These are phyloP conservation scores for Mollisia scopiformis DNA, from an alignment of 2,329 filamentous ascomycete genomes.

Conservation along the genomic window DNA sequence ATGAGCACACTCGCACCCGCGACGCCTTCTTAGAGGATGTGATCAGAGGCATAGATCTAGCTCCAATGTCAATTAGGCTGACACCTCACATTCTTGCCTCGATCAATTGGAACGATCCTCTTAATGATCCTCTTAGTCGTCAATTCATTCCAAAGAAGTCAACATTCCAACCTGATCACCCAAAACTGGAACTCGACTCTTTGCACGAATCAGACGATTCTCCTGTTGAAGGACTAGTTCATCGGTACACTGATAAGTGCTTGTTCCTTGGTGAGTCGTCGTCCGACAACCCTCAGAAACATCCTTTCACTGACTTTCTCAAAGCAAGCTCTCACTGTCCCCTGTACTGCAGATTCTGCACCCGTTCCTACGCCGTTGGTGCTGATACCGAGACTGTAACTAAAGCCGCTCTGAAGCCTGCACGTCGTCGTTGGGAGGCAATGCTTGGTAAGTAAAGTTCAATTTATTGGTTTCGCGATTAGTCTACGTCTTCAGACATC, in stretches of 20 bases:
- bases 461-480: too few relatives aligned
- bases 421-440: constrained; percentile 51
- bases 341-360: constrained; percentile 66
- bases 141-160: constrained; percentile 64
- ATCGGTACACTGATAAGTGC: constrained; percentile 66
- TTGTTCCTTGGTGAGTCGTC: constrained; percentile 57
- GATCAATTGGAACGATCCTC: constrained; percentile 61
- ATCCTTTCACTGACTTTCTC: neutral
- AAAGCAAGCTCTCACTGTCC: constrained; percentile 62
- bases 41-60: constrained; percentile 50
- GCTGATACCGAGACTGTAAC: constrained; percentile 54
- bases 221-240: constrained; percentile 59
- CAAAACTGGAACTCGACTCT: constrained; percentile 57
- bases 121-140: constrained; percentile 60
- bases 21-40: constrained; percentile 59
- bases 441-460: too few relatives aligned
- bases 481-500: too few relatives aligned
- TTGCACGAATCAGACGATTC: constrained; percentile 60
- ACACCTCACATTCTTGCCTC: constrained; percentile 63
- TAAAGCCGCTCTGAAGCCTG: constrained; percentile 47
- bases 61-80: constrained; percentile 63
- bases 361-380: constrained; percentile 62
- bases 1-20: constrained; percentile 45
- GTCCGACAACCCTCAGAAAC: neutral
- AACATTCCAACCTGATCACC: constrained; percentile 55